Conservation (phyloP, 805 yeast species). For the Wickerhamomyces bisporus region DNA sequence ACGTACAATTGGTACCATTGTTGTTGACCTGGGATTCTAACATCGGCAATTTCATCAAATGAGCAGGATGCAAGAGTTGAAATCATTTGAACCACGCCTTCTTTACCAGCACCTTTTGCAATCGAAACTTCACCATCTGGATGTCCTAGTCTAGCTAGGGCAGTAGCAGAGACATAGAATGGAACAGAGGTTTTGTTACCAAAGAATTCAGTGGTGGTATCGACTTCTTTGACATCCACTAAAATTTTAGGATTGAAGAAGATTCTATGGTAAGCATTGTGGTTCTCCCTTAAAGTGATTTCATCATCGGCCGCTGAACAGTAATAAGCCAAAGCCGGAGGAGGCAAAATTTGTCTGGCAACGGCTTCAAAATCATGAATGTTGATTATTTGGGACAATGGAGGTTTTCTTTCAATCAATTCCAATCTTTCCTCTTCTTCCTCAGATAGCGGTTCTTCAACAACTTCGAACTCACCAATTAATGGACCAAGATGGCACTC, state of each 20-base stretch:
- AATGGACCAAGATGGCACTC: conserved; percentile 61
- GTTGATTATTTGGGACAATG: conserved; percentile 64
- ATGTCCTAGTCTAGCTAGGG: conserved; percentile 86
- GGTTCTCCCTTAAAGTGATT: conserved; percentile 84
- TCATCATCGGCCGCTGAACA: conserved; percentile 93
- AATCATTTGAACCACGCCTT: conserved; percentile 79
- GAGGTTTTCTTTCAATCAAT: conserved; percentile 53
- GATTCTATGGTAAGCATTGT: conserved; percentile 79
- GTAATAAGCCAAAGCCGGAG: conserved; percentile 88
- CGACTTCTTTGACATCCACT: conserved; percentile 75
- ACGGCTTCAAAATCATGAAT: conserved; percentile 82
- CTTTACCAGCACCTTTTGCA: conserved; percentile 75
- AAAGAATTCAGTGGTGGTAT: conserved; percentile 64
- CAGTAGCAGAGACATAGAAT: conserved; percentile 88
- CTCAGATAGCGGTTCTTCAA: conserved; percentile 27
- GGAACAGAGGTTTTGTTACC: conserved; percentile 72
- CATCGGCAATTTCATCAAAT: conserved; percentile 77
- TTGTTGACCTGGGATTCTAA: conserved; percentile 58
- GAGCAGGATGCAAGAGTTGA: conserved; percentile 89
- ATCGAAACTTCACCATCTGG: conserved; percentile 88
- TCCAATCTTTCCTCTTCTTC: conserved; percentile 40
- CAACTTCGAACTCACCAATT: conserved; percentile 30
- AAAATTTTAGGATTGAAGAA: conserved; percentile 82
- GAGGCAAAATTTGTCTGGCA: conserved; percentile 73
- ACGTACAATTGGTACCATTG: conserved; percentile 91